Base-by-base conservation (phyloP, 2,329 filamentous ascomycete genomes). In the Colletotrichum shisoi region DNA sequence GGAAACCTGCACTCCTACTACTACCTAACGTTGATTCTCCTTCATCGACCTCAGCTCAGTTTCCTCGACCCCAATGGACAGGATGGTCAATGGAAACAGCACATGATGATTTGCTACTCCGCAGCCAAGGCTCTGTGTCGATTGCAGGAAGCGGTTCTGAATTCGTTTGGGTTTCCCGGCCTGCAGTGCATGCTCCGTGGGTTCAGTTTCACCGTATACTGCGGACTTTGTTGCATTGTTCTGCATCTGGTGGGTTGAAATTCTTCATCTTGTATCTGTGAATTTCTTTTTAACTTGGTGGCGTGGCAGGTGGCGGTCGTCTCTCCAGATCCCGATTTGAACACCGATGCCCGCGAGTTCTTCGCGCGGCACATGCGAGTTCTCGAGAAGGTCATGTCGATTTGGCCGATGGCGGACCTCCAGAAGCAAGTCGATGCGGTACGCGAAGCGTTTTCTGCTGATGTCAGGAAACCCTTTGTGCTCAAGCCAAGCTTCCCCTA, bases 331-430 rank as follows among this genome's bases (percentile, higher is more conserved):
- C 91, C 93, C 1, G 91, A 95, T 45, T 86, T 97, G 64, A 94
- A 95, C 75, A 82, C 84, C 0, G 93, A 97, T 76, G 92, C 94
- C 6, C 87, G 92, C 39, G 91, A 94, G 69, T 98, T 91, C 76
- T 98, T 98, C 74, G 91, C 92, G 2, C 86, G 94, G 54, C 94
- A 97, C 73, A 97, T 98, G 94, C 89, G 94, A 62, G 90, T 98
- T 44, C 82, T 98, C 65, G 94, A 98, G 77, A 89, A 88, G 71
- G 95, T 93, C 72, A 91, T 92, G 75, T 84, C 86, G 9, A 88
- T 89, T 4, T 96, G 92, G 91, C 91, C 92, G 2, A 93, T 96
- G 86, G 90, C 91, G 2, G 94, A 97, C 73, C 91, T 97, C 79
- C 90, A 96, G 76, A 89, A 89, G 60, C 93, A 97, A 77, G 93